A percentile compares a stretch with the other conserved stretches of the same genome.
These are phyloP conservation scores for Cardamine resedifolia DNA, from an alignment of 345 rosid genomes.

Conservation along the genomic window DNA sequence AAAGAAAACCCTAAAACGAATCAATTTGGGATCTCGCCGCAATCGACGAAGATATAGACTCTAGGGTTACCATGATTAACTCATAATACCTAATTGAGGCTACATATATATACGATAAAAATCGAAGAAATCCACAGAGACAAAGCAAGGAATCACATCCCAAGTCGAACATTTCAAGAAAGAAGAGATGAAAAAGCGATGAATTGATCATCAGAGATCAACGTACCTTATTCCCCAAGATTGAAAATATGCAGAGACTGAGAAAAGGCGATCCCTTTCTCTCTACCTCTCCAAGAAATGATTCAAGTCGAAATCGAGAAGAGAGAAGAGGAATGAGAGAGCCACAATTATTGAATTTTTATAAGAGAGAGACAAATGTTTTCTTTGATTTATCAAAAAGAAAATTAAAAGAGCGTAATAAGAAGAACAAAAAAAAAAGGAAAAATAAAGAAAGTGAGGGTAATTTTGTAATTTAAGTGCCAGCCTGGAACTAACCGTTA, in stretches of 20 bases:
- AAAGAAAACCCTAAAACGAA: constrained; percentile 25
- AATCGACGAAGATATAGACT: not conserved
- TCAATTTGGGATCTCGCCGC: constrained; percentile 16
- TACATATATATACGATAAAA: not conserved
- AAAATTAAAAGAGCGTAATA: no score
- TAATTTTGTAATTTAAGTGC: not conserved
- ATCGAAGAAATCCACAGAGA: constrained; percentile 8
- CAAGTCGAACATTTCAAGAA: constrained; percentile 10
- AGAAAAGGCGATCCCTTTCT: constrained; percentile 33
- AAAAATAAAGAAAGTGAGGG: not conserved
- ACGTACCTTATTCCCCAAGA: constrained; percentile 13
- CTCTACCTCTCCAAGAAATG: constrained; percentile 19
- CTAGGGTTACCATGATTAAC: constrained; percentile 1
- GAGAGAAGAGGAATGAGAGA: not conserved
- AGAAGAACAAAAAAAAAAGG: not conserved
- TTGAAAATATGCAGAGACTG: constrained; percentile 8
- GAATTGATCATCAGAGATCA: not conserved
- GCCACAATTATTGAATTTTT: constrained; percentile 32
- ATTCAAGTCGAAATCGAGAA: constrained; percentile 24
- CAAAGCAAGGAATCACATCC: constrained; percentile 21
- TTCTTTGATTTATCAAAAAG: constrained; percentile 3
- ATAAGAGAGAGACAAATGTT: constrained; percentile 26
- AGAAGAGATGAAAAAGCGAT: not conserved
- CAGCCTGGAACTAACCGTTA: constrained; percentile 41
- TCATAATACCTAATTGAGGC: not conserved